Evolutionary conservation across 495 filamentous ascomycete genomes (phyloP).

Genomic region (Podospora appendiculata): DNA sequence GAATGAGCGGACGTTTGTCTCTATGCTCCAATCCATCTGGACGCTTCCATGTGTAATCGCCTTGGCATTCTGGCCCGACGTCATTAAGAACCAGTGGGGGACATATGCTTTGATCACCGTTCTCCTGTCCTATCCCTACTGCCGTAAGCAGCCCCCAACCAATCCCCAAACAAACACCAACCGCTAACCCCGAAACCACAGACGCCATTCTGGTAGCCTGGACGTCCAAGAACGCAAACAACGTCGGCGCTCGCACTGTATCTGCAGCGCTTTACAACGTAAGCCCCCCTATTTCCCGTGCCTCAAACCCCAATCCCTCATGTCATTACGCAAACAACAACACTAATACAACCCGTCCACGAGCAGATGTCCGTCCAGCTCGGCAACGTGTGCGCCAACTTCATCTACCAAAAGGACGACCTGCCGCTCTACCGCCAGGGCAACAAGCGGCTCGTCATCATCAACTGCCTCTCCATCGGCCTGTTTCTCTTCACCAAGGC

Average conservation of each 20-base stretch:
- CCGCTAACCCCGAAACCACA: background rate
- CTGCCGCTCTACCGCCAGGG: slow-evolving; percentile 58
- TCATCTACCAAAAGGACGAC: slow-evolving; percentile 52
- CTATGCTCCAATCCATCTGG: slow-evolving; percentile 49
- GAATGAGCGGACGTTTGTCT: slow-evolving; percentile 49
- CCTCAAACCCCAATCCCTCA: background rate
- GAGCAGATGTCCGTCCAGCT: slow-evolving; percentile 6
- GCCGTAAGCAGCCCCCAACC: slow-evolving; percentile 3
- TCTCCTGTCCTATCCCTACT: slow-evolving; percentile 35
- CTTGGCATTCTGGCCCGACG: slow-evolving; percentile 21
- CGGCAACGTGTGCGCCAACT: slow-evolving; percentile 30
- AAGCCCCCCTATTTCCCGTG: background rate
- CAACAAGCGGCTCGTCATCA: slow-evolving; percentile 54
- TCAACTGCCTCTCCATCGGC: slow-evolving; percentile 30
- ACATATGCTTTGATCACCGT: slow-evolving; percentile 47
- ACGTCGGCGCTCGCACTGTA: slow-evolving; percentile 59
- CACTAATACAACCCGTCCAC: background rate
- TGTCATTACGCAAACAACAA: background rate
- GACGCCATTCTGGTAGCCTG: slow-evolving; percentile 59
- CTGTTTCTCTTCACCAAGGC: slow-evolving; percentile 31
- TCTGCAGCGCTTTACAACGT: slow-evolving; percentile 50
- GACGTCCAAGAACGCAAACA: slow-evolving; percentile 57
- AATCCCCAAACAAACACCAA: background rate
- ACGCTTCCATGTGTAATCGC: slow-evolving; percentile 48
- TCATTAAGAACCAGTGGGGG: slow-evolving; percentile 33